phyloP scores from a whole-genome alignment of 1,284 basidiomycete species.

The Mycocalia duriaeana region DNA sequence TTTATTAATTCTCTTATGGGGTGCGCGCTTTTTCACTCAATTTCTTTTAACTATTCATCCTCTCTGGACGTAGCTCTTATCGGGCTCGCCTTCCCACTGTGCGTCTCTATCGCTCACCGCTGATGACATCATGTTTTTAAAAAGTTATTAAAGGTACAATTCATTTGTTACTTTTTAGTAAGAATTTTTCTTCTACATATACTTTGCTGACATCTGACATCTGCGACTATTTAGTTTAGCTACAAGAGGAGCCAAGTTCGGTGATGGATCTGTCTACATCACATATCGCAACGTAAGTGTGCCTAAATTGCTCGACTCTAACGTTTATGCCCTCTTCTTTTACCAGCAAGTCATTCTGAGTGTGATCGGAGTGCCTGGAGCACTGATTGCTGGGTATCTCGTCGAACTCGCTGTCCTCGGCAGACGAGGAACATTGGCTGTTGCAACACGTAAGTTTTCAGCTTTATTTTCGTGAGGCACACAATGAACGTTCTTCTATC shows the following conservation, averaged over 20 bases:
- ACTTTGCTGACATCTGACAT: background rate
- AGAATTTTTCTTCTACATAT: conserved; percentile 14
- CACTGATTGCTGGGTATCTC: conserved; percentile 56
- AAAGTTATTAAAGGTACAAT: conserved; percentile 38
- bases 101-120: conserved; percentile 5
- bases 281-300: conserved; percentile 61
- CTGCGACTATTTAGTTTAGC: conserved; percentile 38
- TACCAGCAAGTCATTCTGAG: conserved; percentile 63
- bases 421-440: conserved; percentile 56
- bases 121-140: background rate
- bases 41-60: background rate
- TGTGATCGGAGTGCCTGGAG: conserved; percentile 63
- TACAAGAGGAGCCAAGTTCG: conserved; percentile 58
- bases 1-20: conserved; percentile 60
- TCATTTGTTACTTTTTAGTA: conserved; percentile 65
- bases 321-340: background rate
- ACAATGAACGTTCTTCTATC: conserved; percentile 5
- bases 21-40: conserved; percentile 23
- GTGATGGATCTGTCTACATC: conserved; percentile 57
- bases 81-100: conserved; percentile 69
- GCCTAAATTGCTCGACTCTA: background rate
- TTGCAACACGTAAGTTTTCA: conserved; percentile 43
- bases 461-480: conserved; percentile 13
- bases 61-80: conserved; percentile 48
- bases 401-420: conserved; percentile 61